Conservation (phyloP, 495 filamentous ascomycete species). For the Trypethelium eluteriae region DNA sequence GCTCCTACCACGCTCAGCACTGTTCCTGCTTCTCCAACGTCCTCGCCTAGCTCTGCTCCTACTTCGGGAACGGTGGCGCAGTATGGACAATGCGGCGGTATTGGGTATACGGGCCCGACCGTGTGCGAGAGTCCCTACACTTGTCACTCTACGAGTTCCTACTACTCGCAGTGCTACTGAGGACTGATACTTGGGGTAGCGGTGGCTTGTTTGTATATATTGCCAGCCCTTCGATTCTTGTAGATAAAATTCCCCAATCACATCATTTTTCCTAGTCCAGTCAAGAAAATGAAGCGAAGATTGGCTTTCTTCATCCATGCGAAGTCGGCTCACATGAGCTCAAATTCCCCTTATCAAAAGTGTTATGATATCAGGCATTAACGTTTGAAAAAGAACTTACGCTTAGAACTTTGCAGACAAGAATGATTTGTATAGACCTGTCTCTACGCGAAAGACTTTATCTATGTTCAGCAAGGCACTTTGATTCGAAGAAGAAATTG, state of each 20-base stretch:
- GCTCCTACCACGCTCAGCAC: not conserved
- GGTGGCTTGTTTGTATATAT: not conserved
- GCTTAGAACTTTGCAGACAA: no score
- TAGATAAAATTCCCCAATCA: not conserved
- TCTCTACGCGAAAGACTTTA: no score
- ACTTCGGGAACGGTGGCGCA: not conserved
- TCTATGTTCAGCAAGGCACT: no score
- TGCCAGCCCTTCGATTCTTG: not conserved
- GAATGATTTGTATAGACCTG: no score
- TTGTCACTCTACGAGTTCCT: constrained; percentile 18
- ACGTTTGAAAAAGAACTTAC: no score
- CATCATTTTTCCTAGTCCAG: no score
- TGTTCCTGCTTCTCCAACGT: not conserved
- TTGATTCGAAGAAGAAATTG: no score
- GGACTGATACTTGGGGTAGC: not conserved
- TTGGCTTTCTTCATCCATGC: no score
- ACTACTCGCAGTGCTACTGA: constrained; percentile 24
- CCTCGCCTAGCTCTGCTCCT: not conserved
- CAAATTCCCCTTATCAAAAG: no score
- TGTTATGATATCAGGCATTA: no score
- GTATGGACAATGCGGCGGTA: constrained; percentile 25
- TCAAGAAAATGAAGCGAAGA: no score
- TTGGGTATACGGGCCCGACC: constrained; percentile 20
- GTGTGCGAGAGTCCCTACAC: constrained; percentile 21
- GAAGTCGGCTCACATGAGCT: no score